These are phyloP conservation scores for Aureobasidium sp. DNA, from an alignment of 2,329 filamentous ascomycete genomes.

Conservation along the genomic window DNA sequence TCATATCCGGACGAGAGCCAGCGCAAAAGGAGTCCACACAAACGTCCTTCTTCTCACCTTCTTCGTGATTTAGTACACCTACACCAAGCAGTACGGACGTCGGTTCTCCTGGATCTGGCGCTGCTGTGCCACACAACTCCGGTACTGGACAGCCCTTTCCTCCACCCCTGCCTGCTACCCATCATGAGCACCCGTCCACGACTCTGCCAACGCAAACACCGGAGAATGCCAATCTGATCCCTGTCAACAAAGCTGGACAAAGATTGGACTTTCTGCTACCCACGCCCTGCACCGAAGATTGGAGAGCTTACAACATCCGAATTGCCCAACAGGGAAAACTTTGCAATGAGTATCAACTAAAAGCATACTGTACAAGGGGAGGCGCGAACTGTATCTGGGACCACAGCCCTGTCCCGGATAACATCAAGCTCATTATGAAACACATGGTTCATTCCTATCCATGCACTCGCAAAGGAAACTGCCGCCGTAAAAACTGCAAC, in stretches of 20 bases:
- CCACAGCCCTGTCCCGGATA: constrained; percentile 36
- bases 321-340: constrained; percentile 33
- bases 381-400: constrained; percentile 37
- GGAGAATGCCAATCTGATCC: constrained; percentile 28
- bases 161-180: neutral
- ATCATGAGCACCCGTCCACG: neutral
- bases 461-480: constrained; percentile 34
- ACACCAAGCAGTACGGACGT: neutral
- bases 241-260: constrained; percentile 40
- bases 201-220: constrained; percentile 19
- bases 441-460: constrained; percentile 38
- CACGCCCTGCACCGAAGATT: constrained; percentile 32
- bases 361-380: constrained; percentile 22
- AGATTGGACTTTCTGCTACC: constrained; percentile 40
- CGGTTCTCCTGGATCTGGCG: neutral
- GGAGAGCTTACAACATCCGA: constrained; percentile 26
- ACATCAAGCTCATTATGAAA: constrained; percentile 34
- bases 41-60: neutral
- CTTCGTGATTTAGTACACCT: neutral
- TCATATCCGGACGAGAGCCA: constrained; percentile 14
- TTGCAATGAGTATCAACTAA: constrained; percentile 43
- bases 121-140: neutral
- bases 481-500: constrained; percentile 37
- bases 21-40: neutral
- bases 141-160: neutral